These are phyloP conservation scores for Teratosphaeria pseudoeucalypti DNA, from an alignment of 2,329 filamentous ascomycete species.

Conservation along the genomic window DNA sequence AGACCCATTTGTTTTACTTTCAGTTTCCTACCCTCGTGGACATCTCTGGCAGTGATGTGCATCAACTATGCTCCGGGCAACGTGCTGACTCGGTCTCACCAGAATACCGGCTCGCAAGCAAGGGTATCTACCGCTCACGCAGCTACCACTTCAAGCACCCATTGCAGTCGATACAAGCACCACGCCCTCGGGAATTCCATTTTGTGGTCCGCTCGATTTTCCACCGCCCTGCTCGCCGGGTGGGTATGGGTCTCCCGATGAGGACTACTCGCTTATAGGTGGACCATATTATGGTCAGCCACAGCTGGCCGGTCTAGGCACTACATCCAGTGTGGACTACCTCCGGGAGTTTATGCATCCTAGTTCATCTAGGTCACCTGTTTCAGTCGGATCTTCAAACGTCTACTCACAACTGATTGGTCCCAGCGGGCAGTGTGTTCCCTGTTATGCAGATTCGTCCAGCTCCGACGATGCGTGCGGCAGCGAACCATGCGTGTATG, in stretches of 20 bases:
- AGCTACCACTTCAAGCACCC: conserved; percentile 1
- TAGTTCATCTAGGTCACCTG: conserved; percentile 8
- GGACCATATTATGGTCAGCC: conserved; percentile 12
- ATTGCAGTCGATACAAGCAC: neutral
- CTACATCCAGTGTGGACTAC: conserved; percentile 4
- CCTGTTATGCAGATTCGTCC: conserved; percentile 1
- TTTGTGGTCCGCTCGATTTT: conserved; percentile 4
- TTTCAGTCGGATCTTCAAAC: conserved; percentile 11
- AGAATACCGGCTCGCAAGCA: conserved; percentile 3
- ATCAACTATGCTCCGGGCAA: neutral
- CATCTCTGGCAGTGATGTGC: neutral
- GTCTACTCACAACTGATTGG: conserved; percentile 4
- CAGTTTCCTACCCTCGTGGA: neutral
- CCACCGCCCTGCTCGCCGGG: conserved; percentile 10
- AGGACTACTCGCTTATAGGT: conserved; percentile 9
- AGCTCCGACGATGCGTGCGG: conserved; percentile 1
- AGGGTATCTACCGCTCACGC: conserved; percentile 3
- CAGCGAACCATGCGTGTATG: neutral
- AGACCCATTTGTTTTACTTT: neutral
- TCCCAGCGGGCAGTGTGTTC: neutral
- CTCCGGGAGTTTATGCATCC: conserved; percentile 1
- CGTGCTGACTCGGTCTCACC: neutral
- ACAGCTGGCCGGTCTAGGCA: conserved; percentile 3
- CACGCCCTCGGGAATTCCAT: neutral
- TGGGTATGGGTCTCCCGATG: conserved; percentile 9